Evolutionary conservation across 1,284 basidiomycete genomes (phyloP), one percentile per base, ranked within the genome.

Genomic region (Cutaneotrichosporon spelunceum): DNA sequence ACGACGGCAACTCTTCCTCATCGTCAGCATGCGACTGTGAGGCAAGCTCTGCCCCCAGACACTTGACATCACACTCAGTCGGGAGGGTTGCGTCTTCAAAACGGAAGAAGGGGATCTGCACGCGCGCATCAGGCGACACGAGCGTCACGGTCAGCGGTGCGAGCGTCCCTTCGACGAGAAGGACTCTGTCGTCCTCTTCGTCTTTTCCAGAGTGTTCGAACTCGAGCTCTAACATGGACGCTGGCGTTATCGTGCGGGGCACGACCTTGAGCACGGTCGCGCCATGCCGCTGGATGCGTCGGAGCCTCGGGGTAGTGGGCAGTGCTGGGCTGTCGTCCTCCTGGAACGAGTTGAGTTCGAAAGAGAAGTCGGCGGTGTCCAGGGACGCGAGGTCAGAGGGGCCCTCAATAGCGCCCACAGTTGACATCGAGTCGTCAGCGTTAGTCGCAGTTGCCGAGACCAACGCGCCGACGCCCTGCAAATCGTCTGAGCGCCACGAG

Each of bases 331-430:
- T 26, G 9, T 57, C 58, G n/a, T 34, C 44, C 10, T 27, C 44
- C 23, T 30, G 24, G 23, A 49, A 58, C 21, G 56, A 55, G 55
- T 53, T 62, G 21, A 74, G 57, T 59, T 77, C 75, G 39, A 78
- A 78, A 1, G 71, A 73, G 60, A 73, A 78, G 36, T 78, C 75
- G 29, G 72, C 55, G 2, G 61, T 42, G 36, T 61, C 64, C 33
- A 68, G 59, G 5, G 59, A 26, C 1, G 64, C 61, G 27, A 58
- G 47, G 44, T 54, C 29, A 34, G 34, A 24, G 5, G 29, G 21
- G 4, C 19, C 52, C 33, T 34, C 33, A 10, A 30, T 42, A 34
- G 52, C 47, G 50, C 34, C 59, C 39, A 59, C 39, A 0, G 72
- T 73, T 1, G 70, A 61, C 56, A 71, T 71, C 29, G 72, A 72